These are phyloP conservation scores for Cordyceps cateniannulata DNA, from an alignment of 2,329 filamentous ascomycete species.

Conservation along the genomic window DNA sequence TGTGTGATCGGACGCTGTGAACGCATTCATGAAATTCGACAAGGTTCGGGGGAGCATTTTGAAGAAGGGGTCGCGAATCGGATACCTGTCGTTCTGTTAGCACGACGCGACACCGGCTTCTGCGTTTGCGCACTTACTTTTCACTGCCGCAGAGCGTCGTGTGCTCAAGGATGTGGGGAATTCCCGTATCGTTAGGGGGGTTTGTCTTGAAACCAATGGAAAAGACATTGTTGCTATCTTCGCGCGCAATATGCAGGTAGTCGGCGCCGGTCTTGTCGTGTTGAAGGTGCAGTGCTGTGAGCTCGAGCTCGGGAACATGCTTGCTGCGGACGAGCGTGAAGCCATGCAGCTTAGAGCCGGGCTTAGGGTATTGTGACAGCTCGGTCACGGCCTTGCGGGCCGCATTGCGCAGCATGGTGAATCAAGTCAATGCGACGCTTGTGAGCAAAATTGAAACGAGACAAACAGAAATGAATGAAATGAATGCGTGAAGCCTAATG, in stretches of 20 bases:
- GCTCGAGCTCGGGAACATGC: slow-evolving; percentile 86
- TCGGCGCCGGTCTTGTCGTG: slow-evolving; percentile 96
- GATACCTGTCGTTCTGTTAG: slow-evolving; percentile 58
- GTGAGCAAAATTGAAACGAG: background rate
- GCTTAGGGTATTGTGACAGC: slow-evolving; percentile 65
- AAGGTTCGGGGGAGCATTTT: slow-evolving; percentile 97
- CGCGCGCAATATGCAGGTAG: slow-evolving; percentile 88
- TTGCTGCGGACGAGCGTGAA: slow-evolving; percentile 87
- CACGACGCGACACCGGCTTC: slow-evolving; percentile 6
- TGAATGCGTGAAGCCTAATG: background rate
- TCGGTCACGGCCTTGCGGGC: slow-evolving; percentile 65
- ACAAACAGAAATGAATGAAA: background rate
- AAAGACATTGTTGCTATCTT: slow-evolving; percentile 99
- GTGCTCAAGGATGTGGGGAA: slow-evolving; percentile 96
- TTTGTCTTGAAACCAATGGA: slow-evolving; percentile 99
- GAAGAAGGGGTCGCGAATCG: slow-evolving; percentile 98
- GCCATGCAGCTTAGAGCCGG: slow-evolving; percentile 83
- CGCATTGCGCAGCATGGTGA: slow-evolving; percentile 45
- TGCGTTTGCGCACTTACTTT: slow-evolving; percentile 51
- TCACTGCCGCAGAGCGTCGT: slow-evolving; percentile 93
- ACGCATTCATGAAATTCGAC: slow-evolving; percentile 99
- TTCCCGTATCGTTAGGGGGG: slow-evolving; percentile 88
- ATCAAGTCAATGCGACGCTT: background rate
- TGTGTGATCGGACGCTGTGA: slow-evolving; percentile 92
- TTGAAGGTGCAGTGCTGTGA: slow-evolving; percentile 83